These are phyloP conservation scores for Epithemia pelagica DNA, from an alignment of 108 stramenopile species.

Conservation along the genomic window DNA sequence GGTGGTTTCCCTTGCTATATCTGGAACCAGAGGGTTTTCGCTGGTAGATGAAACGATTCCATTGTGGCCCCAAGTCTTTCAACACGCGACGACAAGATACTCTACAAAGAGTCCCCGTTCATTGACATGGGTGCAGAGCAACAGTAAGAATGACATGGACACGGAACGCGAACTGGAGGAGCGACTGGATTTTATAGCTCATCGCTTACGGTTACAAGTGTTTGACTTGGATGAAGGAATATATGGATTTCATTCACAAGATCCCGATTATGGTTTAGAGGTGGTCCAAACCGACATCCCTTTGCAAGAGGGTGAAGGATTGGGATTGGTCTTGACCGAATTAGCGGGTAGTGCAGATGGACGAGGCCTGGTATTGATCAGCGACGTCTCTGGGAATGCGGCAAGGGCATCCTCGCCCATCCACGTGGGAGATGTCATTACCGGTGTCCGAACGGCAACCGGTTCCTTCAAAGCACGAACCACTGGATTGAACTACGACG, in stretches of 20 bases:
- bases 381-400: constrained; percentile 21
- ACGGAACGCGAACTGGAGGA: not conserved
- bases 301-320: constrained; percentile 1
- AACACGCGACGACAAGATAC: too few relatives aligned
- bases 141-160: not conserved
- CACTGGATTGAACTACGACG: constrained; percentile 23
- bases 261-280: constrained; percentile 21
- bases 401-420: constrained; percentile 11
- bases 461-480: constrained; percentile 13
- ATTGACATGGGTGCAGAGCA: too few relatives aligned
- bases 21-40: too few relatives aligned
- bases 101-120: too few relatives aligned
- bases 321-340: constrained; percentile 28
- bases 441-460: constrained; percentile 8
- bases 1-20: too few relatives aligned
- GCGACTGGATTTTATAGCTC: constrained; percentile 17
- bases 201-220: constrained; percentile 18
- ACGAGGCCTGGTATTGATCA: constrained; percentile 23
- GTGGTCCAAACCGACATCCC: constrained; percentile 11
- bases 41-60: too few relatives aligned
- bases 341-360: constrained; percentile 14
- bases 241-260: constrained; percentile 22
- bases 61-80: too few relatives aligned
- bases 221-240: constrained; percentile 25
- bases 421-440: constrained; percentile 21